Base-by-base conservation (phyloP, 2,329 filamentous ascomycete species). In the Elsinoe australis region DNA sequence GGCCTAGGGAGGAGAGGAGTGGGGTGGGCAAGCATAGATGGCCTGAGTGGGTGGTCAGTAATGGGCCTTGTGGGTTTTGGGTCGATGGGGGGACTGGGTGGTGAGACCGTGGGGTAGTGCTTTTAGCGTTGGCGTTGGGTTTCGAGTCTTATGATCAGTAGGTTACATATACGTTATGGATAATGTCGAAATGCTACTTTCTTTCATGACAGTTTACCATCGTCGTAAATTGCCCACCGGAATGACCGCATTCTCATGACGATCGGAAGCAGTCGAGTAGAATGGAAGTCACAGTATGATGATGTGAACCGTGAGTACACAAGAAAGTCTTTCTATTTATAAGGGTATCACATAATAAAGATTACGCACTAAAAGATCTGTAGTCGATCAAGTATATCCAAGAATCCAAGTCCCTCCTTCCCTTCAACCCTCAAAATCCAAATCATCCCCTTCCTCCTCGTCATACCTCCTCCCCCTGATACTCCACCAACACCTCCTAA, bases 401-500 rank as follows among this genome's bases (percentile, higher is more conserved):
- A 41, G 36, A 41, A 41, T 28, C 10, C 15, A 12, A 26, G 8
- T n/a, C 35, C 39, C 24, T 17, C 29, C 12, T 34, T 4, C 24
- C 24, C 18, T 14, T 21, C 19, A 48, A 12, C 45, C 45, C 7
- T 22, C 45, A 36, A 48, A 48, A 36, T 48, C 45, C 45, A 48
- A 32, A n/a, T n/a, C n/a, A n/a, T n/a, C n/a, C n/a, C n/a, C n/a
- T n/a, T n/a, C n/a, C 21, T 70, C 67, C 2, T 71, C 65, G 33
- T 64, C 64, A 32, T 74, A 67, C 39, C 28, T 26, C 80, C 83
- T 21, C n/a, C 45, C 45, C 33, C 21, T 48, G 3, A 48, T 12
- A 10, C 33, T 36, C 32, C 33, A 36, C 45, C 45, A 92, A 5
- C 68, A 69, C 53, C 75, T 81, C 1, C 87, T 88, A 18, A 95